A percentile compares a stretch with the other conserved stretches of the same genome.
These are phyloP conservation scores for Phytophthora pini DNA, from an alignment of 352 stramenopile species.

Conservation along the genomic window DNA sequence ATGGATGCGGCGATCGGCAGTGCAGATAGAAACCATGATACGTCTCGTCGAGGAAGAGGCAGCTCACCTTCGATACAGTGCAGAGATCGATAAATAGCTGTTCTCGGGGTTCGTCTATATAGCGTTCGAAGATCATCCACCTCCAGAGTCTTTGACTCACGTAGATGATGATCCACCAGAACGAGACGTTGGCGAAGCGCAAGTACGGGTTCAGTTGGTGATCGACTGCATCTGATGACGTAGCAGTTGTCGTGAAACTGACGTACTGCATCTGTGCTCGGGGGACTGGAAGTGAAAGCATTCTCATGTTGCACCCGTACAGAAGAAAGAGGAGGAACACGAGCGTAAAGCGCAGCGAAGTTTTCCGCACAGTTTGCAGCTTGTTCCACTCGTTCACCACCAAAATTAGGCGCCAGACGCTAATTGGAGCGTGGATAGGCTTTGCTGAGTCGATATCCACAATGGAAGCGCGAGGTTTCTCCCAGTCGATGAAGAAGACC, in stretches of 20 bases:
- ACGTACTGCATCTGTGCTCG: conserved; percentile 57
- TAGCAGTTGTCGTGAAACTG: conserved; percentile 31
- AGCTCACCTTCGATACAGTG: conserved; percentile 93
- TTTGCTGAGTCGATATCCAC: conserved; percentile 60
- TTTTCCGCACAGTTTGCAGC: conserved; percentile 85
- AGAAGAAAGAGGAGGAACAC: conserved; percentile 90
- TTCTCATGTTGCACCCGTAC: conserved; percentile 69
- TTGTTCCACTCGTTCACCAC: conserved; percentile 96
- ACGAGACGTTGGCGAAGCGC: conserved; percentile 89
- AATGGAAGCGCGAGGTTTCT: conserved; percentile 81
- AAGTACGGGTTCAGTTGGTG: conserved; percentile 86
- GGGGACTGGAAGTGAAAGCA: conserved; percentile 61
- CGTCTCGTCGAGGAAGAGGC: conserved; percentile 91
- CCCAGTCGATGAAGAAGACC: conserved; percentile 96
- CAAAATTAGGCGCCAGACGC: conserved; percentile 94
- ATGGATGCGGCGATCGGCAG: conserved; percentile 92
- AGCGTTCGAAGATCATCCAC: conserved; percentile 89
- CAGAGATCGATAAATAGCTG: conserved; percentile 94
- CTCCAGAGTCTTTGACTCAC: conserved; percentile 87
- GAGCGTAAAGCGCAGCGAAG: conserved; percentile 85
- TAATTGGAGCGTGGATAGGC: conserved; percentile 70
- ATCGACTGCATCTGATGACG: conserved; percentile 12
- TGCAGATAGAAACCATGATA: conserved; percentile 97
- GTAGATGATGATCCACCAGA: conserved; percentile 86
- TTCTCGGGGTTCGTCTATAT: conserved; percentile 71